phyloP scores from a whole-genome alignment of 202 grass and related monocot genomes.

The Hordeum pubiflorum region DNA sequence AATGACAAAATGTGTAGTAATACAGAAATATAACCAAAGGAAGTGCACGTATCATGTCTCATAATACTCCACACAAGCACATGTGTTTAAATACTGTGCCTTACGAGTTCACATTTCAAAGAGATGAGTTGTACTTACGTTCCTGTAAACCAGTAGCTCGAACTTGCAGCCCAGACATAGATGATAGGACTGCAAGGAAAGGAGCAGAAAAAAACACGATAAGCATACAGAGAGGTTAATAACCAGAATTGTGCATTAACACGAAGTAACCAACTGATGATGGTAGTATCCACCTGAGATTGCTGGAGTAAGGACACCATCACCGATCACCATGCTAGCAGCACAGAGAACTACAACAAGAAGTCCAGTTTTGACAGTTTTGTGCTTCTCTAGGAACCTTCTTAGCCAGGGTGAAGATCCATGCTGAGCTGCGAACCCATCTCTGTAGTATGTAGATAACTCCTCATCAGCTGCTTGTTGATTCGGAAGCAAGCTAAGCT shows the following conservation, averaged over 20 bases:
- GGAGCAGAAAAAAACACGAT: neutral
- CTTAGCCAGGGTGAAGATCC: conserved; percentile 60
- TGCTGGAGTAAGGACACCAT: conserved; percentile 92
- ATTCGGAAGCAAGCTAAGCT: conserved; percentile 86
- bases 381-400: conserved; percentile 89
- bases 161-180: conserved; percentile 87
- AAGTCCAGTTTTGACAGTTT: conserved; percentile 55
- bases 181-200: conserved; percentile 68
- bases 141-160: conserved; percentile 52
- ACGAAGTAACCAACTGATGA: neutral
- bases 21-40: neutral
- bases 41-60: neutral
- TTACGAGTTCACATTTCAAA: conserved; percentile 19
- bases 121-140: conserved; percentile 46
- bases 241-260: neutral
- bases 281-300: conserved; percentile 61
- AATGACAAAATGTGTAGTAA: neutral
- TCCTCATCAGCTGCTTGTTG: conserved; percentile 98
- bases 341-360: conserved; percentile 83
- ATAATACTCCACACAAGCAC: neutral
- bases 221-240: conserved; percentile 15
- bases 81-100: neutral
- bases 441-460: conserved; percentile 76
- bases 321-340: conserved; percentile 91
- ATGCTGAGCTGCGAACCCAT: conserved; percentile 30